Percentiles rank a stretch among this genome's conserved stretches.
Conservation (phyloP, 1,139 yeast genomes). For the Pneumocystis canis region DNA sequence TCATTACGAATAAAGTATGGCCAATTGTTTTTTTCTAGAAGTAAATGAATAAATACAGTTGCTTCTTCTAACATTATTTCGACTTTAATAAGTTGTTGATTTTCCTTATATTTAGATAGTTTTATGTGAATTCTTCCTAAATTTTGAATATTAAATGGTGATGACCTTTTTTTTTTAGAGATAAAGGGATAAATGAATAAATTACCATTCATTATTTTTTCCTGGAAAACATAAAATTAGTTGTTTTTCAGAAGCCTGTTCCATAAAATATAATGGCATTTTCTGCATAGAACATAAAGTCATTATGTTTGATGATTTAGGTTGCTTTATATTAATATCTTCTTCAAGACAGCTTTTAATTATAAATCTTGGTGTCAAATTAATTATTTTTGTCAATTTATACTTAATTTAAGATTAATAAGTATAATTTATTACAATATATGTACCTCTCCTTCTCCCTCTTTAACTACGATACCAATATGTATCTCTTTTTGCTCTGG, state of each 20-base stretch:
- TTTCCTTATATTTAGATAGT: slow-evolving; percentile 44
- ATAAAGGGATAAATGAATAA: not conserved
- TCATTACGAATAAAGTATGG: slow-evolving; percentile 85
- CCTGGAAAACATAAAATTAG: slow-evolving; percentile 46
- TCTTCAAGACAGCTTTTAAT: slow-evolving; percentile 47
- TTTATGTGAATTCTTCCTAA: slow-evolving; percentile 70
- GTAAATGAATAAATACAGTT: slow-evolving; percentile 60
- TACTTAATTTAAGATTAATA: slow-evolving; percentile 28
- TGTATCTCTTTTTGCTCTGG: slow-evolving; percentile 54
- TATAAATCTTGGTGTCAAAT: slow-evolving; percentile 70
- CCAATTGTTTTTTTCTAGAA: slow-evolving; percentile 68
- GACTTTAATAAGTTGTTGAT: slow-evolving; percentile 56
- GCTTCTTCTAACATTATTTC: slow-evolving; percentile 68
- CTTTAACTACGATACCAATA: slow-evolving; percentile 59
- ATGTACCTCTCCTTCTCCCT: slow-evolving; percentile 57
- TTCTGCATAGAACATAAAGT: slow-evolving; percentile 31
- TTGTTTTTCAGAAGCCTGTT: slow-evolving; percentile 36
- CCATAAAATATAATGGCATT: slow-evolving; percentile 53
- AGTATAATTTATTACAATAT: not conserved
- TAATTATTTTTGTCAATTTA: slow-evolving; percentile 59
- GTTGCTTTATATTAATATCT: slow-evolving; percentile 50
- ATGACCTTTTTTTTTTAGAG: slow-evolving; percentile 30
- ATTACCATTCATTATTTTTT: slow-evolving; percentile 43
- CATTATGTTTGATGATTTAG: slow-evolving; percentile 23
- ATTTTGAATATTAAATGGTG: slow-evolving; percentile 73